These are phyloP conservation scores for Hymenoscyphus fructigenus DNA, from an alignment of 2,329 filamentous ascomycete species.

Conservation along the genomic window DNA sequence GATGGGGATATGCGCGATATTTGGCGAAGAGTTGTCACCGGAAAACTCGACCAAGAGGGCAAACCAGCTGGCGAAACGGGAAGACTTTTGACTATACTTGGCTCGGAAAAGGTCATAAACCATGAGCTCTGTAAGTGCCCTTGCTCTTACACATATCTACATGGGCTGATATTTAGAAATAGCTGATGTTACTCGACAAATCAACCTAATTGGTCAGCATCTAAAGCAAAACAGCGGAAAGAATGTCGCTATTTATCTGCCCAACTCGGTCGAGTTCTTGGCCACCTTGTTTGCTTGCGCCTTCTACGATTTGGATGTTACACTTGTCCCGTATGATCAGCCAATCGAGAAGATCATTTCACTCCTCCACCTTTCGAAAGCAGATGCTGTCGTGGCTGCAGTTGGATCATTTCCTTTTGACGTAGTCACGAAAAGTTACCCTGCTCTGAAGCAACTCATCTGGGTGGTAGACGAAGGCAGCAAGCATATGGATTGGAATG, in stretches of 20 bases:
- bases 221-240: conserved; percentile 69
- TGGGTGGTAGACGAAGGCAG: conserved; percentile 93
- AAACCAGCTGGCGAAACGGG: conserved; percentile 60
- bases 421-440: conserved; percentile 65
- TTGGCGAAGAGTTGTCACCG: conserved; percentile 73
- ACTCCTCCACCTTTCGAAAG: conserved; percentile 70
- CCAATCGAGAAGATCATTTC: conserved; percentile 66
- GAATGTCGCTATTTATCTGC: conserved; percentile 84
- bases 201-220: conserved; percentile 81
- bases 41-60: conserved; percentile 62
- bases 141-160: background rate
- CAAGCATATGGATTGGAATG: conserved; percentile 93
- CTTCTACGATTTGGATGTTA: conserved; percentile 78
- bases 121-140: conserved; percentile 59
- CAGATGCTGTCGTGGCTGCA: conserved; percentile 79
- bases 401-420: conserved; percentile 86
- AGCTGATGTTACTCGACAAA: conserved; percentile 77
- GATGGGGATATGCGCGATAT: conserved; percentile 90
- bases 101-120: conserved; percentile 71
- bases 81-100: conserved; percentile 75
- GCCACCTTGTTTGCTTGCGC: conserved; percentile 80
- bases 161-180: conserved; percentile 31
- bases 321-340: conserved; percentile 82
- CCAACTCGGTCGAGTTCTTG: conserved; percentile 89
- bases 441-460: conserved; percentile 72